A percentile compares a stretch with the other conserved stretches of the same genome.
Conservation (phyloP, 257 asterid genomes). For the Handroanthus guayacan region DNA sequence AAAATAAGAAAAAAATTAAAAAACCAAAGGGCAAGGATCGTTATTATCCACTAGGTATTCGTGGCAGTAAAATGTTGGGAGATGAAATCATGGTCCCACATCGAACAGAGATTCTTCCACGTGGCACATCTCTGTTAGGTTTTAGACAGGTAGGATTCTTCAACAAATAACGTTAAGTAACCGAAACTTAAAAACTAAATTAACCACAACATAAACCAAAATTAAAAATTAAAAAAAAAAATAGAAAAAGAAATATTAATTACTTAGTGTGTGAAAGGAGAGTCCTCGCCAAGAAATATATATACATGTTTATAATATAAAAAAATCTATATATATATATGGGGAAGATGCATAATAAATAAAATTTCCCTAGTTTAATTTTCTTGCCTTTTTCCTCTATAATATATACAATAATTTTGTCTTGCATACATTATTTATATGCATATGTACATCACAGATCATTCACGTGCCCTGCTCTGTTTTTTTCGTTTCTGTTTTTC, state of each 20-base stretch:
- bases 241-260: background rate
- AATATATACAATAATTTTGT: slow-evolving; percentile 1
- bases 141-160: slow-evolving; percentile 37
- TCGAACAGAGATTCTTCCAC: slow-evolving; percentile 34
- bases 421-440: slow-evolving; percentile 14
- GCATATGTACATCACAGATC: slow-evolving; percentile 32
- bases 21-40: slow-evolving; percentile 24
- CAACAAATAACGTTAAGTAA: slow-evolving; percentile 49
- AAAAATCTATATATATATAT: background rate
- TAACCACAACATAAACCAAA: background rate
- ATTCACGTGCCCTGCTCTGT: slow-evolving; percentile 59
- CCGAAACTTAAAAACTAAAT: slow-evolving; percentile 48
- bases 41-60: slow-evolving; percentile 52
- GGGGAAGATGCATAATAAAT: slow-evolving; percentile 3
- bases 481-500: slow-evolving; percentile 7
- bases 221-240: background rate
- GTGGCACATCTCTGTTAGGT: slow-evolving; percentile 45
- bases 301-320: background rate
- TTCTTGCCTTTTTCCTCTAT: slow-evolving; percentile 24
- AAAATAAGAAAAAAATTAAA: background rate
- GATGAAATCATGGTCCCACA: slow-evolving; percentile 41
- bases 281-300: slow-evolving; percentile 21
- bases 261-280: background rate
- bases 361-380: slow-evolving; percentile 1
- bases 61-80: slow-evolving; percentile 63